Conservation (phyloP, 768 basidiomycete genomes). For the Rhizopogon vesiculosus region DNA sequence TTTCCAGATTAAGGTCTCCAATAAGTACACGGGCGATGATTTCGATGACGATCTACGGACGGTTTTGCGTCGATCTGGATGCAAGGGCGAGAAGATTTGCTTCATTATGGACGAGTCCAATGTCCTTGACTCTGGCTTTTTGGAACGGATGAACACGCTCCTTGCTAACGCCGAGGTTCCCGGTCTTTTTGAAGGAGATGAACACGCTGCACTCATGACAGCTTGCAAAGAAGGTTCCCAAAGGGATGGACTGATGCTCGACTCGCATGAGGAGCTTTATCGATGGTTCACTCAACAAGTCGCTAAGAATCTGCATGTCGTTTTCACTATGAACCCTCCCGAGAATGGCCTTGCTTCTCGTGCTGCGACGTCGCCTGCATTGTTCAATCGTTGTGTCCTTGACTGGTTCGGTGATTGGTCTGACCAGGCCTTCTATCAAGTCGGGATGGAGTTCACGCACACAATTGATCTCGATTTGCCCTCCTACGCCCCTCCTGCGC, state of each 20-base stretch:
- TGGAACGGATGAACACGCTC: slow-evolving; percentile 99
- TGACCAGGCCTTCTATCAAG: slow-evolving; percentile 97
- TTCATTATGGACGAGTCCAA: slow-evolving; percentile 99
- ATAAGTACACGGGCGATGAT: slow-evolving; percentile 97
- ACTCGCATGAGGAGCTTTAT: slow-evolving; percentile 96
- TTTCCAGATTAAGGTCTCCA: slow-evolving; percentile 99
- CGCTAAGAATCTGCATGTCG: slow-evolving; percentile 95
- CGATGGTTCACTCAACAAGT: slow-evolving; percentile 99
- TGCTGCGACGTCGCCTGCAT: slow-evolving; percentile 94
- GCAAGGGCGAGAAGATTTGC: slow-evolving; percentile 98
- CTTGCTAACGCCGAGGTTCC: slow-evolving; percentile 99
- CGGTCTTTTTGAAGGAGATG: slow-evolving; percentile 99
- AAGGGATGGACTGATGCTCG: slow-evolving; percentile 95
- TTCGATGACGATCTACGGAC: slow-evolving; percentile 97
- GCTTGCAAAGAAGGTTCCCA: slow-evolving; percentile 99
- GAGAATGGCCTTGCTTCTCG: slow-evolving; percentile 93
- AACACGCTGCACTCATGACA: slow-evolving; percentile 96
- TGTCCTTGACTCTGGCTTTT: slow-evolving; percentile 96
- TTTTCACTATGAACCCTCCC: slow-evolving; percentile 99
- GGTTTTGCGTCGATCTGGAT: slow-evolving; percentile 91
- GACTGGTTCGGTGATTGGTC: slow-evolving; percentile 99
- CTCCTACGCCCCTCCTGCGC: slow-evolving; percentile 69
- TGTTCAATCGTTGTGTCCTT: slow-evolving; percentile 98
- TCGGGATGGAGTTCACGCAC: slow-evolving; percentile 94
- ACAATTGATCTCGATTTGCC: slow-evolving; percentile 89